Evolutionary conservation across 805 yeast genomes (phyloP).

Genomic region (Yarrowia divulgata): DNA sequence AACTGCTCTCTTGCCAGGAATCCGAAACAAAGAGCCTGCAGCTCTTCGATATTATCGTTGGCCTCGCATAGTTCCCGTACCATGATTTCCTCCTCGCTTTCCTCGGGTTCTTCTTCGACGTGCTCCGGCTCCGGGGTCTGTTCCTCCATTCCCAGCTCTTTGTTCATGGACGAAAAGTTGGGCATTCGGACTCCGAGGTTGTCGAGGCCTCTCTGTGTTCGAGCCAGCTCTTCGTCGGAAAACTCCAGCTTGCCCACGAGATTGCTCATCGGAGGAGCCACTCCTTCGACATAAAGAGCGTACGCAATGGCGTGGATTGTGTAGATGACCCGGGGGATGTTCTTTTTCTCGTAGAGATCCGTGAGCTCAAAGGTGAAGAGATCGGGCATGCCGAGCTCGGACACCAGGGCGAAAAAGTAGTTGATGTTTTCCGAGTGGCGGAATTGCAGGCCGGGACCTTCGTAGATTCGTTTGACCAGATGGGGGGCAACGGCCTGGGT

Average conservation of each 20-base stretch:
- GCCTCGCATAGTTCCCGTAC: conserved; percentile 47
- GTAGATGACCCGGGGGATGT: conserved; percentile 91
- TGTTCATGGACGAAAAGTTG: conserved; percentile 67
- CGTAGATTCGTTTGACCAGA: conserved; percentile 60
- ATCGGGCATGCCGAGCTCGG: conserved; percentile 78
- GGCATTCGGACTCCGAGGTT: conserved; percentile 74
- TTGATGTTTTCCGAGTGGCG: conserved; percentile 93
- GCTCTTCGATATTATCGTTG: conserved; percentile 53
- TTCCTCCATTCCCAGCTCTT: conserved; percentile 52
- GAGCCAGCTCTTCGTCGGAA: conserved; percentile 69
- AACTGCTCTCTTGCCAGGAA: conserved; percentile 59
- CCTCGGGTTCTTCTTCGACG: conserved; percentile 27
- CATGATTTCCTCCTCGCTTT: conserved; percentile 49
- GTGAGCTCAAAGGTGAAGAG: conserved; percentile 89
- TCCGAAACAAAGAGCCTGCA: conserved; percentile 78
- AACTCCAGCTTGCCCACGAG: conserved; percentile 70
- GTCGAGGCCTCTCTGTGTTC: conserved; percentile 68
- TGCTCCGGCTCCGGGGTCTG: conserved; percentile 32
- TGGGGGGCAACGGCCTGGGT: conserved; percentile 76
- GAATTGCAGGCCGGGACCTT: conserved; percentile 74
- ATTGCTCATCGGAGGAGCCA: conserved; percentile 66
- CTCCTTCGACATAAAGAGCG: conserved; percentile 64
- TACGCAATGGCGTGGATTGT: conserved; percentile 89
- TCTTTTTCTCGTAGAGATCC: conserved; percentile 89
- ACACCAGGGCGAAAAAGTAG: conserved; percentile 72